Evolutionary conservation across 2,329 filamentous ascomycete genomes (phyloP).

Genomic region (Arthrinium phaeospermum): DNA sequence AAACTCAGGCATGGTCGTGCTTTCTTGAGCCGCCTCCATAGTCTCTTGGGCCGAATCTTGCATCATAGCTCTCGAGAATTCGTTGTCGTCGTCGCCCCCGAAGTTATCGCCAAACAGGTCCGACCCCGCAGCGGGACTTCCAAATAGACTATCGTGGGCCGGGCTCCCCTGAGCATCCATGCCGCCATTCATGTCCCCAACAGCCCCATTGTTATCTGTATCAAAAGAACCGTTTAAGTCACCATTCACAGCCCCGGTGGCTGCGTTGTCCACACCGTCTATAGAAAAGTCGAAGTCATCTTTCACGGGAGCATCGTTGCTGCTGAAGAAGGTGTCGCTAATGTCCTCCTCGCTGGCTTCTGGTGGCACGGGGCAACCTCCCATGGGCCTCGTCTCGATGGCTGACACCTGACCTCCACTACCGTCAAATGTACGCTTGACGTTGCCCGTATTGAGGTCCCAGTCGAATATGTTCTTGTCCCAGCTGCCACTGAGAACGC

Average conservation of each 20-base stretch:
- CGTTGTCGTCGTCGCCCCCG: conserved; percentile 82
- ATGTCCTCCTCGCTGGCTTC: conserved; percentile 66
- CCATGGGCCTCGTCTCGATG: conserved; percentile 83
- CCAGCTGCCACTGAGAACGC: conserved; percentile 91
- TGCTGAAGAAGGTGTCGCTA: conserved; percentile 78
- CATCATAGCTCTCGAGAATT: conserved; percentile 76
- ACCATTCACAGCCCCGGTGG: conserved; percentile 42
- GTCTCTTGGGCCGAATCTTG: conserved; percentile 46
- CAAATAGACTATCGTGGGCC: conserved; percentile 81
- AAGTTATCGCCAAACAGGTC: conserved; percentile 85
- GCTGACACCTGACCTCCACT: conserved; percentile 85
- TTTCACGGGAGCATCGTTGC: conserved; percentile 66
- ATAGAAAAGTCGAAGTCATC: conserved; percentile 49
- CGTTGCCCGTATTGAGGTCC: conserved; percentile 87
- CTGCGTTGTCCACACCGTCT: conserved; percentile 41
- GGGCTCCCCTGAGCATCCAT: conserved; percentile 68
- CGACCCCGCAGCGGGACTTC: conserved; percentile 75
- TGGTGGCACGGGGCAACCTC: conserved; percentile 75
- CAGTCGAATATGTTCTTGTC: conserved; percentile 94
- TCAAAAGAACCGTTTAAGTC: conserved; percentile 30
- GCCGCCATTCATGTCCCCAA: conserved; percentile 23
- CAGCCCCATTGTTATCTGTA: conserved; percentile 32
- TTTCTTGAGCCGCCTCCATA: conserved; percentile 37
- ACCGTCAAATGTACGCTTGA: conserved; percentile 76
- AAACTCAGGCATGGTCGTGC: conserved; percentile 38